Base-by-base conservation (phyloP, 2,329 filamentous ascomycete species). In the Microdochium nivale region DNA sequence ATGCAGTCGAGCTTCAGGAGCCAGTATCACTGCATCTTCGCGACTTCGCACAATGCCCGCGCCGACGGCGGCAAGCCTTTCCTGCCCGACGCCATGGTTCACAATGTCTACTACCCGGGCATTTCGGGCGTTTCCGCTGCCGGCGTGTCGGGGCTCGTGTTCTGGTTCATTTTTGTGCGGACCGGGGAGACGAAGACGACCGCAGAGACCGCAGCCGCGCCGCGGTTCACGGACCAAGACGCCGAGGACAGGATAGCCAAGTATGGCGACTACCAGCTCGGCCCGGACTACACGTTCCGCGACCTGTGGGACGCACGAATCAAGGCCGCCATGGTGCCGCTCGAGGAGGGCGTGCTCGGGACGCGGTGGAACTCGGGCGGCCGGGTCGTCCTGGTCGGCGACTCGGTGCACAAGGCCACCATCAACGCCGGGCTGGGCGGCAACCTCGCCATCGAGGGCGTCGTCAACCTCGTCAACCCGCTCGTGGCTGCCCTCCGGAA, bases 81-180 rank as follows among this genome's bases (percentile, higher is more conserved):
- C 21, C 37, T 56, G 27, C 52, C 52, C 2, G 23, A 55, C 13
- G 55, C 51, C 2, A 48, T 52, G 16, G 51, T 52, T 2, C 49
- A 56, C 19, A 25, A 56, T 35, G 47, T 44, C n/a, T 58, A 59
- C 23, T 33, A 56, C 47, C 43, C 40, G 3, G 49, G 51, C 14
- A 16, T 48, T 13, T 60, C 55, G 1, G 53, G 55, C 19, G 30
- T 57, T 13, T 23, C 51, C 13, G 51, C 58, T 2, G 50, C 52
- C 16, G 52, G 50, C 3, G 48, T 37, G 2, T 25, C 37, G 1
- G 53, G 51, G 0, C 49, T 51, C 10, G 30, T 56, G 9, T 56
- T 58, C 49, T 58, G 51, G 54, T 58, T 58, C 27, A 49, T 60
- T n/a, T 59, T 56, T 35, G 46, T 57, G 11, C 58, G 56, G 21